Percentiles rank a stretch among this genome's conserved stretches.
phyloP scores from a whole-genome alignment of 805 yeast species.

The Zygosaccharomyces pseudorouxii region DNA sequence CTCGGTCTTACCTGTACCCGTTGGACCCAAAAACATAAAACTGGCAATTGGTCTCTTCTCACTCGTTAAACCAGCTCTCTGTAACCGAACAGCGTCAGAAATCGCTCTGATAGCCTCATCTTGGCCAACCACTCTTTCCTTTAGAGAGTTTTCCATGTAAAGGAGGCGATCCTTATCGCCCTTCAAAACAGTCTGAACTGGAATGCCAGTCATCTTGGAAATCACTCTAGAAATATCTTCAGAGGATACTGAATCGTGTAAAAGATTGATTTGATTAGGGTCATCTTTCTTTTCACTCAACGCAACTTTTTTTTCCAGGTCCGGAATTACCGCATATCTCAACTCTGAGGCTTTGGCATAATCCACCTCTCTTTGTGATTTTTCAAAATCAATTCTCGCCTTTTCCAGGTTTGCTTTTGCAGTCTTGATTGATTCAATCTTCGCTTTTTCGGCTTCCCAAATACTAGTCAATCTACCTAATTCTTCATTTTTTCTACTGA shows the following conservation, averaged over 20 bases:
- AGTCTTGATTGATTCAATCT: conserved; percentile 69
- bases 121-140: conserved; percentile 84
- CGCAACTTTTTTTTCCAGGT: conserved; percentile 59
- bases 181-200: conserved; percentile 82
- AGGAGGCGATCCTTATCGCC: conserved; percentile 91
- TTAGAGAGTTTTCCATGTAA: conserved; percentile 78
- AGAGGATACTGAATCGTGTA: conserved; percentile 87
- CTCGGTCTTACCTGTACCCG: conserved; percentile 98
- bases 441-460: conserved; percentile 81
- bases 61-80: conserved; percentile 93
- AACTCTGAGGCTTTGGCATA: conserved; percentile 86
- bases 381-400: conserved; percentile 78
- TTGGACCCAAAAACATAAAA: conserved; percentile 94
- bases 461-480: conserved; percentile 64
- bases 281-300: conserved; percentile 40
- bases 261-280: conserved; percentile 20
- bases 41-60: conserved; percentile 95
- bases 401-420: conserved; percentile 81
- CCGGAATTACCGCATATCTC: conserved; percentile 83
- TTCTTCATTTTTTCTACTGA: conserved; percentile 60
- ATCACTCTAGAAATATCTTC: conserved; percentile 93
- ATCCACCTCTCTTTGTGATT: conserved; percentile 76
- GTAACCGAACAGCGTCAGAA: conserved; percentile 91
- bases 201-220: conserved; percentile 93
- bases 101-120: conserved; percentile 90